Evolutionary conservation across 331 rosid genomes (phyloP).

Genomic region (Telfairia occidentalis): DNA sequence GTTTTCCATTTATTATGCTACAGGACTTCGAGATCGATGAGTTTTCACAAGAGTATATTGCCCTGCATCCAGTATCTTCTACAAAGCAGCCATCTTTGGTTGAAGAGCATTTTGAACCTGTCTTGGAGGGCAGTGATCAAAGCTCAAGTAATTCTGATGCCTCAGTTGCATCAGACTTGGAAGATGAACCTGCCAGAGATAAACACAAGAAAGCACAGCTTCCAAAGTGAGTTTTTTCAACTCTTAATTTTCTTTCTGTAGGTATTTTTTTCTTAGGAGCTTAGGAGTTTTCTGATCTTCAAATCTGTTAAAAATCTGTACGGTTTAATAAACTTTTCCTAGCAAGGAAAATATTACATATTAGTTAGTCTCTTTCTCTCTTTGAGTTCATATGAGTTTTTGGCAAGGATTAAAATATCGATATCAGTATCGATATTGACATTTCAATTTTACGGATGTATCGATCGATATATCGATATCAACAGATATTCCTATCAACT

Average conservation of each 20-base stretch:
- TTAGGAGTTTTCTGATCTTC: neutral
- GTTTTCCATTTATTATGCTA: neutral
- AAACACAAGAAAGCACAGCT: conserved; percentile 27
- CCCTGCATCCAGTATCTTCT: conserved; percentile 76
- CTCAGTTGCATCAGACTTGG: conserved; percentile 23
- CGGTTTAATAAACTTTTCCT: neutral
- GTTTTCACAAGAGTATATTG: conserved; percentile 57
- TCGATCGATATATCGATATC: too few relatives aligned
- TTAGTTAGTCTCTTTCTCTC: neutral
- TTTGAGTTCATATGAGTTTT: neutral
- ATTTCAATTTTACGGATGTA: too few relatives aligned
- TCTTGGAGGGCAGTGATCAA: conserved; percentile 45
- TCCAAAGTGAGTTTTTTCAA: conserved; percentile 45
- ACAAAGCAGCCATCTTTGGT: conserved; percentile 59
- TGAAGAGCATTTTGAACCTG: conserved; percentile 72
- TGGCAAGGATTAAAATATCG: too few relatives aligned
- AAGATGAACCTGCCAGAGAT: conserved; percentile 30
- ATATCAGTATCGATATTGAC: too few relatives aligned
- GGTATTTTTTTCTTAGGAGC: neutral
- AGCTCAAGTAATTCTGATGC: conserved; percentile 41
- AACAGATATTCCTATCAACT: too few relatives aligned
- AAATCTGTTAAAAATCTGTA: neutral
- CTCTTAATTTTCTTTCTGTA: neutral
- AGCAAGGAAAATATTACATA: neutral
- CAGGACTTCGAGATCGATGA: conserved; percentile 69